These are phyloP conservation scores for Hymenoscyphus albidus DNA, from an alignment of 2,329 filamentous ascomycete genomes.

Conservation along the genomic window DNA sequence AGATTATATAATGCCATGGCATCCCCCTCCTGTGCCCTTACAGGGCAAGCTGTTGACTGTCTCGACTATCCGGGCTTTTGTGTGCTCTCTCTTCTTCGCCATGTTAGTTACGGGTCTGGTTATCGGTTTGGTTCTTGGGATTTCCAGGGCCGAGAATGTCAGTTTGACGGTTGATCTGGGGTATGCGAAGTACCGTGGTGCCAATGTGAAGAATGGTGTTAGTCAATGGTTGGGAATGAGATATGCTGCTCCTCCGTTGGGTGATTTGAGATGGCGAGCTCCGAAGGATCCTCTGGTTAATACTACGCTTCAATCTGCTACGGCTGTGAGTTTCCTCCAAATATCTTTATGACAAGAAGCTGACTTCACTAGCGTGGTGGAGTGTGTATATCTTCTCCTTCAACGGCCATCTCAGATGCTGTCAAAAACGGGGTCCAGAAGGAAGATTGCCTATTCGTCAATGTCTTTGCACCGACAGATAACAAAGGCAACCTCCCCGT, in stretches of 20 bases:
- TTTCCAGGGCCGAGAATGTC: neutral
- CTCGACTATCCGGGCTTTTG: neutral
- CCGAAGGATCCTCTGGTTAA: slow-evolving; percentile 56
- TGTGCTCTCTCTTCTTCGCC: neutral
- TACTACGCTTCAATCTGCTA: slow-evolving; percentile 24
- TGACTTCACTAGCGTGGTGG: slow-evolving; percentile 24
- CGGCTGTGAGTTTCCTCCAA: slow-evolving; percentile 24
- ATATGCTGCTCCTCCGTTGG: slow-evolving; percentile 67
- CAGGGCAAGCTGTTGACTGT: neutral
- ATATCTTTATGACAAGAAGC: neutral
- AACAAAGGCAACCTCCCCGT: slow-evolving; percentile 53
- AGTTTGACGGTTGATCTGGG: slow-evolving; percentile 50
- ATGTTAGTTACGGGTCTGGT: slow-evolving; percentile 3
- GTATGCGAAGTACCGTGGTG: slow-evolving; percentile 64
- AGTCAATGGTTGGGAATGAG: slow-evolving; percentile 72
- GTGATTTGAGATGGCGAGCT: slow-evolving; percentile 61
- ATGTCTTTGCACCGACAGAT: slow-evolving; percentile 57
- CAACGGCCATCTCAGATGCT: slow-evolving; percentile 31
- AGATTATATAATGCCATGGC: neutral
- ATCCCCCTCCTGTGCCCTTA: neutral
- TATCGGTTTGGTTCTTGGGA: neutral
- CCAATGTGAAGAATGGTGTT: slow-evolving; percentile 51
- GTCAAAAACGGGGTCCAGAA: slow-evolving; percentile 27
- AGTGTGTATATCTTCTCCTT: slow-evolving; percentile 28
- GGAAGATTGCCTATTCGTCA: slow-evolving; percentile 69